Percentiles rank a stretch among this genome's conserved stretches.
These are phyloP conservation scores for Rusavskia elegans DNA, from an alignment of 495 filamentous ascomycete genomes.

Conservation along the genomic window DNA sequence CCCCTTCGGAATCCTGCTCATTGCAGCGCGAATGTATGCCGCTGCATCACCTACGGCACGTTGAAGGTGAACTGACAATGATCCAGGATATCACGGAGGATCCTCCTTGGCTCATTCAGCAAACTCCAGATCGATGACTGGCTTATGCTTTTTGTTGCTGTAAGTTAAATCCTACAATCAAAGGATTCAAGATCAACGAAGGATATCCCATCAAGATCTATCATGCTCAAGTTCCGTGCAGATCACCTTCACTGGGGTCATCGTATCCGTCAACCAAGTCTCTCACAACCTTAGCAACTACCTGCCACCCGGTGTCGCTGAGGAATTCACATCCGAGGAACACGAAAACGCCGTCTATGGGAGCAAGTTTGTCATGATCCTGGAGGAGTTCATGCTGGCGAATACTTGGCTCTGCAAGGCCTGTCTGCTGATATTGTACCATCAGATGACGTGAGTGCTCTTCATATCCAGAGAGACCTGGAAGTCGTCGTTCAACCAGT, in stretches of 20 bases:
- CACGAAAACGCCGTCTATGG: constrained; percentile 31
- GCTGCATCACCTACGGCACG: too few relatives aligned
- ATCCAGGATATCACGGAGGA: constrained; percentile 15
- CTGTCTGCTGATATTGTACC: constrained; percentile 36
- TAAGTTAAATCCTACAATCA: constrained; percentile 11
- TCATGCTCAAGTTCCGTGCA: constrained; percentile 4
- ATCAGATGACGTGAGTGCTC: constrained; percentile 30
- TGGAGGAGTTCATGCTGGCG: constrained; percentile 25
- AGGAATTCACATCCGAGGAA: constrained; percentile 28
- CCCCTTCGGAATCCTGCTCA: neutral
- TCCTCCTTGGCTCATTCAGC: constrained; percentile 28
- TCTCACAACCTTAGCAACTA: constrained; percentile 35
- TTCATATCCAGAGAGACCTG: neutral
- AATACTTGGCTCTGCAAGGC: constrained; percentile 39
- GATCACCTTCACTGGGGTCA: constrained; percentile 32
- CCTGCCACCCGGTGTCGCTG: constrained; percentile 27
- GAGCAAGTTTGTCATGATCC: constrained; percentile 37
- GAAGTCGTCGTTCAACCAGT: too few relatives aligned
- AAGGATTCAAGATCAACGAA: neutral
- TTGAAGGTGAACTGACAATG: neutral
- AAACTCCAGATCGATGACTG: constrained; percentile 38
- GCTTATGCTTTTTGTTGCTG: constrained; percentile 32
- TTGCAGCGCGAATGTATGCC: constrained; percentile 8
- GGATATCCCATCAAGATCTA: neutral
- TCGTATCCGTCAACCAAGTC: constrained; percentile 35